Evolutionary conservation across 441 rosid species (phyloP).

Genomic region (Gossypium lobatum): DNA sequence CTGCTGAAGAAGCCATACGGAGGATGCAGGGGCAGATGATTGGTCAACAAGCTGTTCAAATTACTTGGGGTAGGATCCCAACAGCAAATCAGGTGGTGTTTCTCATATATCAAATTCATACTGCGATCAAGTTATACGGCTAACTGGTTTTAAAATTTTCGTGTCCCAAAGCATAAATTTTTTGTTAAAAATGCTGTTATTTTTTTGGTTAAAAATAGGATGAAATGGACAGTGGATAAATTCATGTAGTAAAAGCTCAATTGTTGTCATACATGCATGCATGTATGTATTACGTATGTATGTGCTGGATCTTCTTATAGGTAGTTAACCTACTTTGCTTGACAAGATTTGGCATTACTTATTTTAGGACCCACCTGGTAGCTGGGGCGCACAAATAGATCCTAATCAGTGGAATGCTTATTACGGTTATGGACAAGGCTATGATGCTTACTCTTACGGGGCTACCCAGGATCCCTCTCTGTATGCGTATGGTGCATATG

Average conservation of each 20-base stretch:
- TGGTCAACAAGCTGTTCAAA: conserved; percentile 83
- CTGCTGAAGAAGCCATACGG: conserved; percentile 87
- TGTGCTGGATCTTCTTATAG: not conserved
- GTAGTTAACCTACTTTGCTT: not conserved
- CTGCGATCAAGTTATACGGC: not conserved
- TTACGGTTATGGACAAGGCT: conserved; percentile 92
- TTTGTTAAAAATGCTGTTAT: not conserved
- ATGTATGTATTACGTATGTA: not conserved
- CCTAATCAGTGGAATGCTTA: conserved; percentile 80
- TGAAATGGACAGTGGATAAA: not conserved
- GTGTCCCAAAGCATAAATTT: not conserved
- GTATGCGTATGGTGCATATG: conserved; percentile 78
- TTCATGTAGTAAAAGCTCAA: not conserved
- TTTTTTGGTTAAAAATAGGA: not conserved
- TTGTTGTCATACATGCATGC: not conserved
- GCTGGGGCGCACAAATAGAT: conserved; percentile 72
- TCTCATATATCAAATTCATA: not conserved
- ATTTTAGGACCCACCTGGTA: conserved; percentile 51
- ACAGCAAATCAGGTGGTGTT: conserved; percentile 57
- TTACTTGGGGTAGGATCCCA: conserved; percentile 80
- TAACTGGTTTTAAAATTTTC: not conserved
- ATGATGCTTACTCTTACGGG: conserved; percentile 80
- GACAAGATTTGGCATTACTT: conserved; percentile 19
- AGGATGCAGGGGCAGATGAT: conserved; percentile 86
- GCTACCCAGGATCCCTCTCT: conserved; percentile 77